Base-by-base conservation (phyloP, 495 filamentous ascomycete genomes). In the Podospora sp. region DNA sequence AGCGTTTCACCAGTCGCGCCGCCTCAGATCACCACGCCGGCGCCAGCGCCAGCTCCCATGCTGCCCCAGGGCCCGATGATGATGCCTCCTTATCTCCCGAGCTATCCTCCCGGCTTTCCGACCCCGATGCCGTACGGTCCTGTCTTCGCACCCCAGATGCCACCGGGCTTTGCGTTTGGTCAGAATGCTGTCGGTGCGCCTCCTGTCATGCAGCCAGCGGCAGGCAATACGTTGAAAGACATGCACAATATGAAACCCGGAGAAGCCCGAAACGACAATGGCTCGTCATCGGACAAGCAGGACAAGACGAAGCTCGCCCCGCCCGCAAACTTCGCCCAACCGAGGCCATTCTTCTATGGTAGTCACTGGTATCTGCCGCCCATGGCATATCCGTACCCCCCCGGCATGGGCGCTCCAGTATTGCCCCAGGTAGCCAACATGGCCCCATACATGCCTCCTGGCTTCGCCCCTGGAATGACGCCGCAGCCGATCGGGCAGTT, bases 311-410 rank as follows among this genome's bases (percentile, higher is more conserved):
- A 79, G 69, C 71, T 82, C 33, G 74, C 79, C 1, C 76, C 77
- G n/a, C 79, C 79, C 8, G 79, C 79, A 63, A 73, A 81, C 60
- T 80, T 81, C 27, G 83, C 85, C 49, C 72, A 71, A 12, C 79
- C 74, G 51, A 78, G 78, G 65, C 82, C 82, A 0, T 83, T 81
- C 65, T 77, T 78, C 55, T 75, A 76, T 73, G 85, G 85, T 63
- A 82, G 82, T 52, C 80, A 85, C 29, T 33, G 29, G 29, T 63
- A 81, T 50, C 71, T 85, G n/a, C 82, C 80, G 49, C 83, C 83
- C 0, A 52, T 79, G n/a, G 59, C 72, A 9, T 49, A 68, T 6
- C 52, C 71, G 24, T 72, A 74, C 46, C 65, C 71, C 11, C 52
- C 63, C 1, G 14, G 61, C 6, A 35, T 75, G 63, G 67, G 65